Conservation (phyloP, 2,329 filamentous ascomycete species). For the Mariannaea elegans region DNA sequence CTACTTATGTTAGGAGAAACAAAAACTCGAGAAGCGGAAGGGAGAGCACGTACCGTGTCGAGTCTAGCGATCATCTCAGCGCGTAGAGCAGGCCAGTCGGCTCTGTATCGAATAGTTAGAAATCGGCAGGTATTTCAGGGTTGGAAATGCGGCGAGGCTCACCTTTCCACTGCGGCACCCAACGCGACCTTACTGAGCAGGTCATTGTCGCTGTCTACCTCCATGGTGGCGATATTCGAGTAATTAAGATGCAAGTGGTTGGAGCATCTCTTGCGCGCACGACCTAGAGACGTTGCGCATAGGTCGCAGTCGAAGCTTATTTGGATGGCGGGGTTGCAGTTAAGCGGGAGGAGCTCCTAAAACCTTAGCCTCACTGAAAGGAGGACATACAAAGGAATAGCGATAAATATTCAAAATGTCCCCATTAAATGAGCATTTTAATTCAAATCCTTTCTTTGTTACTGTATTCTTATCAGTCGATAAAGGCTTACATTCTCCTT, state of each 20-base stretch:
- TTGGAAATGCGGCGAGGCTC: slow-evolving; percentile 41
- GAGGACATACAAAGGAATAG: too few species aligned
- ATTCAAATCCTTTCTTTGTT: too few species aligned
- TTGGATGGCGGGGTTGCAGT: slow-evolving; percentile 41
- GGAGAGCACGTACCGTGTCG: slow-evolving; percentile 60
- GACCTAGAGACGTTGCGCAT: slow-evolving; percentile 4
- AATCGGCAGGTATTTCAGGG: slow-evolving; percentile 21
- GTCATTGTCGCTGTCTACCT: slow-evolving; percentile 63
- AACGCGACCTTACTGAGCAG: slow-evolving; percentile 58
- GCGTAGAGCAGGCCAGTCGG: slow-evolving; percentile 74
- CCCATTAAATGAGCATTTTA: too few species aligned
- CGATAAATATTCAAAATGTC: too few species aligned
- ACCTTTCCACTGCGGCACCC: slow-evolving; percentile 66
- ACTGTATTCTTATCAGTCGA: too few species aligned
- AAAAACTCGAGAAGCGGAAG: slow-evolving; percentile 1
- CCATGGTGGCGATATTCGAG: slow-evolving; percentile 54
- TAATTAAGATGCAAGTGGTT: slow-evolving; percentile 11
- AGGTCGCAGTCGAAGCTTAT: slow-evolving; percentile 18
- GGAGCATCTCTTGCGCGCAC: slow-evolving; percentile 16
- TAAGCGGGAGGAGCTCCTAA: slow-evolving; percentile 37
- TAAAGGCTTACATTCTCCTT: too few species aligned
- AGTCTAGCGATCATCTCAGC: slow-evolving; percentile 72
- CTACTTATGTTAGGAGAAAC: slow-evolving; percentile 52
- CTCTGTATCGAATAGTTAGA: slow-evolving; percentile 56
- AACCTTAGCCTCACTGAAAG: too few species aligned